Conservation (phyloP, 2,329 filamentous ascomycete genomes). For the Penicillium hesseltinei region DNA sequence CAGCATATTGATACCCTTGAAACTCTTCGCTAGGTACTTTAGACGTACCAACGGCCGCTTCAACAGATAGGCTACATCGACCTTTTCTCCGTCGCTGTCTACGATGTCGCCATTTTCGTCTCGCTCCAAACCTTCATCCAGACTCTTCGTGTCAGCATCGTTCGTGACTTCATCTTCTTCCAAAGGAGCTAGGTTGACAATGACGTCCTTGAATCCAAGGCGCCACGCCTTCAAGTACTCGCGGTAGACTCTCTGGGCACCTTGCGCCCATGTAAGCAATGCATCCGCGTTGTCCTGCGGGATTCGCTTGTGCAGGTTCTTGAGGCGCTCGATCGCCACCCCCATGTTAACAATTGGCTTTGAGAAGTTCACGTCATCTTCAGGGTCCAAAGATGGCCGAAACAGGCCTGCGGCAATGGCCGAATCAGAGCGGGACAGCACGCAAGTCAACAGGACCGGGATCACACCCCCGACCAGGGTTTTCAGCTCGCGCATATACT, state of each 20-base stretch:
- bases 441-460: constrained; percentile 82
- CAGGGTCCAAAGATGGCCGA: constrained; percentile 52
- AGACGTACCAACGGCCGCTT: constrained; percentile 84
- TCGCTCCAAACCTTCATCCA: constrained; percentile 56
- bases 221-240: constrained; percentile 88
- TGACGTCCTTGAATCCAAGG: constrained; percentile 88
- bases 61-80: constrained; percentile 89
- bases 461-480: constrained; percentile 94
- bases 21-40: constrained; percentile 81
- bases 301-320: constrained; percentile 74
- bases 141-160: constrained; percentile 47
- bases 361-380: constrained; percentile 64
- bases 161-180: constrained; percentile 58
- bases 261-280: constrained; percentile 78
- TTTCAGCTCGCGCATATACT: constrained; percentile 86
- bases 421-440: constrained; percentile 69
- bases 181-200: constrained; percentile 84
- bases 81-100: constrained; percentile 77
- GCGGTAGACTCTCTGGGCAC: constrained; percentile 73
- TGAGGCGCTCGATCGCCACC: constrained; percentile 79
- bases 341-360: constrained; percentile 95
- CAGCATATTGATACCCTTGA: constrained; percentile 59
- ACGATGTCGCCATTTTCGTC: constrained; percentile 61
- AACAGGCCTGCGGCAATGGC: constrained; percentile 67
- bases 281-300: constrained; percentile 69